Base-by-base conservation (phyloP, 83 land plant species). In the Larix sibirica region DNA sequence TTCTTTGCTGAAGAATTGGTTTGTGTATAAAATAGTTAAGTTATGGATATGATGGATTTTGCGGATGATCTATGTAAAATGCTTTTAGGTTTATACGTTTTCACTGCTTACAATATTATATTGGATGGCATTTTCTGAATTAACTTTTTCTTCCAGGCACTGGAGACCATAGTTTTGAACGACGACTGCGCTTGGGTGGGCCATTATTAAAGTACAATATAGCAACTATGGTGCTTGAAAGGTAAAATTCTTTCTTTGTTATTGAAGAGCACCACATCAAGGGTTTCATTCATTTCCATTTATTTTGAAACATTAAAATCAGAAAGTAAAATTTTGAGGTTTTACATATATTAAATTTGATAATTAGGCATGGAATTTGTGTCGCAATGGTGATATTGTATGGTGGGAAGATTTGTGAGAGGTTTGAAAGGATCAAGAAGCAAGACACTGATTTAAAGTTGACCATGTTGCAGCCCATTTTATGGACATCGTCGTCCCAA, bases 171-270 rank as follows among this genome's bases (percentile, higher is more conserved):
- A 91, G 95, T 44, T 97, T 94, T 89, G 97, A 96, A 76, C 81
- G 99, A 64, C 90, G 99, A 78, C 80, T 97, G 86, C 92, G 98
- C 63, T 91, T 97, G 82, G 99, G 99, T 50, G 95, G 88, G 0
- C 99, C 99, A 65, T 87, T 97, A 77, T 73, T 97, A 85, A 94
- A 97, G 86, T 89, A 96, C 65, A 94, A 96, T 74, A 92, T 96
- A 81, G 99, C 98, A 28, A 97, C 99, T 9, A 90, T 97, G 99
- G 99, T 97, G 71, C 94, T 97, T 83, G 99, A 97, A 89, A 97
- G 99, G 99, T 97, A 56, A 84, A 44, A 44, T n/a, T 1, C 26
- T 36, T 7, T 18, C 77, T 44, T 4, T 44, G 54, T 12, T 21
- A 44, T 44, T 44, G 6, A 73, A 47, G 56, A 73, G 16, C 20